Percentiles rank a stretch among this genome's conserved stretches.
Evolutionary conservation across 116 monocot genomes (phyloP).

Genomic region (Posidonia oceanica): DNA sequence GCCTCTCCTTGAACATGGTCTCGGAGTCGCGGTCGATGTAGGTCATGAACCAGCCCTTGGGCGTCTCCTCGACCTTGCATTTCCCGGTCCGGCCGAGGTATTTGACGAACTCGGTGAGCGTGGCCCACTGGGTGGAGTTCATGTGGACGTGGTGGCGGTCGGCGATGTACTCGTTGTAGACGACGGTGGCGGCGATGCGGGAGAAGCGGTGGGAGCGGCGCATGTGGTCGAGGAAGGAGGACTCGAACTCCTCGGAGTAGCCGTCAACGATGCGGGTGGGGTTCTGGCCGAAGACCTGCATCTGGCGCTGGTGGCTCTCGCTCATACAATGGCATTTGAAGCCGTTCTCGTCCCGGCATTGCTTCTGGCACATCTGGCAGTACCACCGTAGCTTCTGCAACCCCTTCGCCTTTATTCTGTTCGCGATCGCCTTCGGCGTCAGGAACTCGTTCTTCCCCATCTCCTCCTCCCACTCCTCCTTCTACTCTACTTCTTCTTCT

Average conservation of each 20-base stretch:
- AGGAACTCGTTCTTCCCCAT: slow-evolving; percentile 99
- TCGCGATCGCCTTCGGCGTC: slow-evolving; percentile 98
- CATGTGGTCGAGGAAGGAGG: slow-evolving; percentile 55
- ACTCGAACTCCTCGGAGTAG: slow-evolving; percentile 89
- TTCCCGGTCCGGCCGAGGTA: slow-evolving; percentile 67
- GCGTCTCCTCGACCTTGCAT: slow-evolving; percentile 98
- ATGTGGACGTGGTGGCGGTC: slow-evolving; percentile 94
- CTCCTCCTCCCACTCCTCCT: not conserved
- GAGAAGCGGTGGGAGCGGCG: slow-evolving; percentile 34
- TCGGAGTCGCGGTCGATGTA: slow-evolving; percentile 93
- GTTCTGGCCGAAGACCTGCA: slow-evolving; percentile 94
- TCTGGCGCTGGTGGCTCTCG: slow-evolving; percentile 97
- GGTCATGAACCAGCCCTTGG: slow-evolving; percentile 99
- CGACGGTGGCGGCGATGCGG: slow-evolving; percentile 14
- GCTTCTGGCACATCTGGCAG: slow-evolving; percentile 99
- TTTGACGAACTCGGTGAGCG: slow-evolving; percentile 92
- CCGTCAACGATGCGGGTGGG: slow-evolving; percentile 69
- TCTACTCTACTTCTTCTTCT: too few relatives aligned
- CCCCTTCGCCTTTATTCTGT: slow-evolving; percentile 93
- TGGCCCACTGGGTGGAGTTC: slow-evolving; percentile 95
- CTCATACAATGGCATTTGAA: slow-evolving; percentile 99
- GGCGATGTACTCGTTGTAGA: slow-evolving; percentile 94
- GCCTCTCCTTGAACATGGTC: slow-evolving; percentile 59
- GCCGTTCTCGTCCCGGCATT: slow-evolving; percentile 98
- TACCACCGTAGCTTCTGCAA: slow-evolving; percentile 98